Conservation (phyloP, 208 protist species). For the Phytomonas serpens region DNA sequence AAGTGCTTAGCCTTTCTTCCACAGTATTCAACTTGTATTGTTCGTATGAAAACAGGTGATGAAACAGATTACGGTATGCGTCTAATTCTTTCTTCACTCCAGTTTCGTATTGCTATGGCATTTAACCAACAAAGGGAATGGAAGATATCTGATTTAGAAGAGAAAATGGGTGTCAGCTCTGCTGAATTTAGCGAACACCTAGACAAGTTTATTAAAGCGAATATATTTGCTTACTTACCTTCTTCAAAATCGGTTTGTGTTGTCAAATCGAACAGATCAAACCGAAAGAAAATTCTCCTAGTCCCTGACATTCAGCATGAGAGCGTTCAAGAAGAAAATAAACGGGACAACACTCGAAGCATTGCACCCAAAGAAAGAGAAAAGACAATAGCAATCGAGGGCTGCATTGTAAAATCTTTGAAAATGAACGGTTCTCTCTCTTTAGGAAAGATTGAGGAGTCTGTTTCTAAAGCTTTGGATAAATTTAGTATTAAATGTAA, state of each 20-base stretch:
- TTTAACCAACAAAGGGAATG: conserved; percentile 12
- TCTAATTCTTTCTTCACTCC: conserved; percentile 7
- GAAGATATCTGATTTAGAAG: background rate
- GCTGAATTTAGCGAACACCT: conserved; percentile 6
- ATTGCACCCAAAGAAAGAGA: background rate
- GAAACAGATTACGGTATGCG: background rate
- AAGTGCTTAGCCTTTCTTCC: conserved; percentile 9
- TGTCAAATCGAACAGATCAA: background rate
- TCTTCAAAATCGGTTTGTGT: background rate
- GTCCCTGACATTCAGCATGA: conserved; percentile 5
- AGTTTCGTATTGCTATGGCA: conserved; percentile 4
- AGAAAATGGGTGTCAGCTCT: background rate
- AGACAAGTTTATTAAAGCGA: background rate
- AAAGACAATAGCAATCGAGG: conserved; percentile 5
- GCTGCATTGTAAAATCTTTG: conserved; percentile 16
- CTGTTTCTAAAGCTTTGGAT: conserved; percentile 11
- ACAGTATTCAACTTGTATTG: conserved; percentile 10
- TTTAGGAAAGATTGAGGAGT: conserved; percentile 16
- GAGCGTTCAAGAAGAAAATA: background rate
- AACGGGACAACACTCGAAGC: background rate
- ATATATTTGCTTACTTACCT: conserved; percentile 2
- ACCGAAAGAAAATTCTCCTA: background rate
- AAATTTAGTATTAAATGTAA: conserved; percentile 12
- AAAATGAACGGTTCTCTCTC: conserved; percentile 22
- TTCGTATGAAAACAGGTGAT: conserved; percentile 10